phyloP scores from a whole-genome alignment of 805 yeast species.

The Alloascoidea africana region DNA sequence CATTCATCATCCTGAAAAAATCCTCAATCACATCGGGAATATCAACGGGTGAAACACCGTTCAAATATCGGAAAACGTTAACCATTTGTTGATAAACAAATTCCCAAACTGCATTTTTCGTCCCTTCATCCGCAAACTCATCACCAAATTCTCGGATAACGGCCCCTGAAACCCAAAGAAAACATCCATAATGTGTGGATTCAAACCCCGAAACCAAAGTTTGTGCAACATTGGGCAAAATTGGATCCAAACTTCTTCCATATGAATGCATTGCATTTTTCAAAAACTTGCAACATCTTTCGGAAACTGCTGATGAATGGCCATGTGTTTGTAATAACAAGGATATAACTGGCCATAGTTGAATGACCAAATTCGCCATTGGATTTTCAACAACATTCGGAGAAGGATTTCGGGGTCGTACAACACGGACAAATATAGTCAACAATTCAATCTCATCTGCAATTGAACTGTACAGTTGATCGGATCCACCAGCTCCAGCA shows the following conservation, averaged over 20 bases:
- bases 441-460: conserved; percentile 68
- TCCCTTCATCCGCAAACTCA: conserved; percentile 28
- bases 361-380: conserved; percentile 34
- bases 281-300: conserved; percentile 55
- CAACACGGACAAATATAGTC: conserved; percentile 40
- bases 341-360: conserved; percentile 45
- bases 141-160: conserved; percentile 57
- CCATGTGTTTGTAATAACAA: conserved; percentile 39
- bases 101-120: conserved; percentile 51
- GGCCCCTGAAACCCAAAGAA: conserved; percentile 75
- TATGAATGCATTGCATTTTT: conserved; percentile 51
- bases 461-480: conserved; percentile 26
- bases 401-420: conserved; percentile 24
- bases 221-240: conserved; percentile 50
- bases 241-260: conserved; percentile 36
- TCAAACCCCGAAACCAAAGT: conserved; percentile 58
- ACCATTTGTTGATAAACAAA: conserved; percentile 56
- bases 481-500: conserved; percentile 15
- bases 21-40: conserved; percentile 71
- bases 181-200: conserved; percentile 60
- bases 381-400: conserved; percentile 24
- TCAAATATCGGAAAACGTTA: conserved; percentile 35
- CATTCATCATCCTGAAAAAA: conserved; percentile 68
- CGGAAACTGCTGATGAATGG: conserved; percentile 47
- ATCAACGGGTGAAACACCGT: conserved; percentile 12